phyloP scores from a whole-genome alignment of 345 rosid genomes.

The Mallotus nudiflorus region DNA sequence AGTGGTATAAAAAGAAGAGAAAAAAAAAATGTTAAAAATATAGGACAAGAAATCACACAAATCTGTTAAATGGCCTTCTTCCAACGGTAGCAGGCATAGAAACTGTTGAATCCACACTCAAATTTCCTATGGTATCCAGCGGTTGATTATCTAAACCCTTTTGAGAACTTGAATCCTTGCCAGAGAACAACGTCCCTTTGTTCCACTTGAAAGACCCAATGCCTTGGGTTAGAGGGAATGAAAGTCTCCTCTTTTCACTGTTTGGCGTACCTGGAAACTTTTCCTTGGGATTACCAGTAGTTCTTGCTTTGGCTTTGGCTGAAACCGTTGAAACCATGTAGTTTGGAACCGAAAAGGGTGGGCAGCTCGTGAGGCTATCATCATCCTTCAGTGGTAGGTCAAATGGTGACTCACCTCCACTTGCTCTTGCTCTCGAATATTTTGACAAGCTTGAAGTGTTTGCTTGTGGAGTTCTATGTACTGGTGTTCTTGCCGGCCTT shows the following conservation, averaged over 20 bases:
- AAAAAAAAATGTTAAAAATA: conserved; percentile 18
- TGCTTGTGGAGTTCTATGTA: conserved; percentile 34
- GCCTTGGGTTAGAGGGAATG: conserved; percentile 71
- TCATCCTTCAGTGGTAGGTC: conserved; percentile 66
- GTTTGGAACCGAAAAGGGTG: conserved; percentile 81
- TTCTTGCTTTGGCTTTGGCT: conserved; percentile 74
- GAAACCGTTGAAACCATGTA: conserved; percentile 88
- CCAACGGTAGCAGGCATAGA: conserved; percentile 83
- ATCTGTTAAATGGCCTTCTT: conserved; percentile 88
- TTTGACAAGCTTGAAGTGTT: conserved; percentile 50
- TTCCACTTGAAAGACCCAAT: conserved; percentile 77
- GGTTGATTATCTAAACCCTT: conserved; percentile 21
- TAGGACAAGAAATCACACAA: conserved; percentile 56
- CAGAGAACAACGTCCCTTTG: conserved; percentile 65
- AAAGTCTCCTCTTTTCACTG: conserved; percentile 69
- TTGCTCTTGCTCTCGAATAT: conserved; percentile 61
- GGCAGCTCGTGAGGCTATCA: conserved; percentile 93
- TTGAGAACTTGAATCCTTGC: conserved; percentile 53
- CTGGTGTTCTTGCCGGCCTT: conserved; percentile 50
- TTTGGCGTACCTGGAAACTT: conserved; percentile 59
- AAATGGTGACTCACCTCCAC: conserved; percentile 57
- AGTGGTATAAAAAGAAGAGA: conserved; percentile 8
- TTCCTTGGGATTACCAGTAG: conserved; percentile 74
- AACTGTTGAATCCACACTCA: conserved; percentile 76
- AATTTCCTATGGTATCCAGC: conserved; percentile 48